These are phyloP conservation scores for Chlorella sp. DNA, from an alignment of 139 green algal species.

Conservation along the genomic window DNA sequence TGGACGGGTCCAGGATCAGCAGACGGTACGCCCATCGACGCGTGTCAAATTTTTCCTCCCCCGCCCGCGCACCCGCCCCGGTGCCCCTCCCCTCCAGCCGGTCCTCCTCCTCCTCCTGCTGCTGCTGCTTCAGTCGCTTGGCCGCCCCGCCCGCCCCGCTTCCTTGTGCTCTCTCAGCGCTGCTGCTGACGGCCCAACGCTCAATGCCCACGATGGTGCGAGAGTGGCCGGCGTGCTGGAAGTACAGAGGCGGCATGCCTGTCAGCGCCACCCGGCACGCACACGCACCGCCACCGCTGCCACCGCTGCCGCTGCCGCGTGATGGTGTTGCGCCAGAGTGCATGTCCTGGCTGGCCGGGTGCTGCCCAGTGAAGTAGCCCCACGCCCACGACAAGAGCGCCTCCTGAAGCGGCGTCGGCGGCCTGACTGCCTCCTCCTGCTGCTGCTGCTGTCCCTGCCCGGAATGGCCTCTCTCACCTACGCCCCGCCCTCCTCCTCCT, in stretches of 20 bases:
- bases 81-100: no score
- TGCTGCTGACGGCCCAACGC: neutral
- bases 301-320: neutral
- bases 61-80: no score
- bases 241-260: constrained; percentile 52
- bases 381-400: constrained; percentile 44
- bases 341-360: constrained; percentile 17
- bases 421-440: no score
- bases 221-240: constrained; percentile 65
- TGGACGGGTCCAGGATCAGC: constrained; percentile 36
- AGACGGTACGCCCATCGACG: constrained; percentile 15
- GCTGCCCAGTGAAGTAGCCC: constrained; percentile 41
- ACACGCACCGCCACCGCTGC: neutral
- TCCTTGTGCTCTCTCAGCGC: no score
- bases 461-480: no score
- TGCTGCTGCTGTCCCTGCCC: no score
- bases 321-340: neutral
- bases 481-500: no score
- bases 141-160: neutral
- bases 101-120: neutral
- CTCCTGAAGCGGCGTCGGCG: neutral
- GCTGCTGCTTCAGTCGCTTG: neutral
- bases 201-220: constrained; percentile 69
- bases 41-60: no score
- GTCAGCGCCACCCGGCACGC: constrained; percentile 14